Evolutionary conservation across 768 basidiomycete species (phyloP).

Genomic region (Dioszegia crocea): DNA sequence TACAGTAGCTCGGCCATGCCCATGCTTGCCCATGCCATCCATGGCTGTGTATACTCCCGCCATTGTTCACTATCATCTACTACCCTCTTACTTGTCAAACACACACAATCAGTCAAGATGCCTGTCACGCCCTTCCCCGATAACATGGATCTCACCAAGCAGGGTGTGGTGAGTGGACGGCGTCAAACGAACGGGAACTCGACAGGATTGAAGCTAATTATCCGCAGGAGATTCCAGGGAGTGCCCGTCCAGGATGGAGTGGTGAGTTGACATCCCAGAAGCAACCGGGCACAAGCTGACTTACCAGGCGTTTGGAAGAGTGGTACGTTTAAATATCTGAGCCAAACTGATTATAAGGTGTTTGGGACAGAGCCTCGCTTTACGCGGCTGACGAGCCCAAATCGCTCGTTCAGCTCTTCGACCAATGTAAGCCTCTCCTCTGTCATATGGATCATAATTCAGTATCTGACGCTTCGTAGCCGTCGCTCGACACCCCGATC

Average conservation of each 20-base stretch:
- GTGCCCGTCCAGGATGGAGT: conserved; percentile 22
- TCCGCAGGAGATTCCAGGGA: conserved; percentile 28
- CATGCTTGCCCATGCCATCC: neutral
- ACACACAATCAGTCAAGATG: conserved; percentile 10
- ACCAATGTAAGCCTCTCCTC: conserved; percentile 34
- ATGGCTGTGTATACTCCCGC: neutral
- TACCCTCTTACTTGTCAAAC: neutral
- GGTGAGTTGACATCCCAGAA: conserved; percentile 16
- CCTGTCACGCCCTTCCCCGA: conserved; percentile 26
- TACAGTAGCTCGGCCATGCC: neutral
- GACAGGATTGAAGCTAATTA: neutral
- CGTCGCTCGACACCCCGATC: conserved; percentile 41
- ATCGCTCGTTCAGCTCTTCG: conserved; percentile 43
- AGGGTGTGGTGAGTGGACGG: conserved; percentile 37
- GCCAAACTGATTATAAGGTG: conserved; percentile 9
- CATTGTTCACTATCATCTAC: neutral
- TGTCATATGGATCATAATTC: neutral
- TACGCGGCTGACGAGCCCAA: conserved; percentile 24
- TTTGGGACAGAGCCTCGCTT: conserved; percentile 20
- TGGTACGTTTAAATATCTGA: conserved; percentile 13
- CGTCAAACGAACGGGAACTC: neutral
- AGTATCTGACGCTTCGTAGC: conserved; percentile 22
- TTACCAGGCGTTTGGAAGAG: conserved; percentile 26
- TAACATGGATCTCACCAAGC: conserved; percentile 29
- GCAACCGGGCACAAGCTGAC: neutral